phyloP scores from a whole-genome alignment of 2,329 filamentous ascomycete genomes.

The Pestalotiopsis sp. region DNA sequence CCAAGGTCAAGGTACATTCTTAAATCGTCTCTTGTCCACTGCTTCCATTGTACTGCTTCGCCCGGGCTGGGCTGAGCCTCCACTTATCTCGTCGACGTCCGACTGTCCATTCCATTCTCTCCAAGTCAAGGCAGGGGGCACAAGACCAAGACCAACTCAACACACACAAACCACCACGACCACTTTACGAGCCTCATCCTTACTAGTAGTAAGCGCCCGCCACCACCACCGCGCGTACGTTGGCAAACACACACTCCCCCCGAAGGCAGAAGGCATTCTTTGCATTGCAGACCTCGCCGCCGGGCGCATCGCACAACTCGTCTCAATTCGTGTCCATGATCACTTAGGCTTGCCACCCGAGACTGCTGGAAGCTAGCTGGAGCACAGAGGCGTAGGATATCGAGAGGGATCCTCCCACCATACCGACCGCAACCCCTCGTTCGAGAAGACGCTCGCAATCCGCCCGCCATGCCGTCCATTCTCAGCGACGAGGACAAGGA shows the following conservation, averaged over 20 bases:
- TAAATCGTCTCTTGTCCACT: not conserved
- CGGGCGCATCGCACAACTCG: slow-evolving; percentile 1
- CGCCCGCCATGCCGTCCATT: slow-evolving; percentile 61
- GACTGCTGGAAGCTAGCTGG: slow-evolving; percentile 10
- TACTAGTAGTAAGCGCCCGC: slow-evolving; percentile 13
- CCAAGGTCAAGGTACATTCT: not conserved
- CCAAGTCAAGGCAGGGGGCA: not conserved
- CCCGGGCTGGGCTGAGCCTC: not conserved
- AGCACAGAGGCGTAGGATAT: slow-evolving; percentile 8
- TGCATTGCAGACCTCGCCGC: not conserved
- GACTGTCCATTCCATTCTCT: not conserved
- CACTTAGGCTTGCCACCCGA: not conserved
- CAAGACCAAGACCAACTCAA: not conserved
- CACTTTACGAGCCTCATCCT: not conserved
- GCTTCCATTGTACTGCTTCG: not conserved
- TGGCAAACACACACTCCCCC: slow-evolving; percentile 10
- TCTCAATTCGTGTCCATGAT: slow-evolving; percentile 12
- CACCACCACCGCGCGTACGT: slow-evolving; percentile 11
- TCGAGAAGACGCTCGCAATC: slow-evolving; percentile 19
- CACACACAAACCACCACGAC: slow-evolving; percentile 7
- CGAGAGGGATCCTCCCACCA: slow-evolving; percentile 12
- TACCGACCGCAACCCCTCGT: slow-evolving; percentile 2
- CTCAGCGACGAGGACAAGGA: slow-evolving; percentile 94
- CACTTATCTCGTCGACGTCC: not conserved
- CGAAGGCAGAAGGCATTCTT: slow-evolving; percentile 10